Evolutionary conservation across 176 grass and related monocot species (phyloP).

Genomic region (Avena insularis): DNA sequence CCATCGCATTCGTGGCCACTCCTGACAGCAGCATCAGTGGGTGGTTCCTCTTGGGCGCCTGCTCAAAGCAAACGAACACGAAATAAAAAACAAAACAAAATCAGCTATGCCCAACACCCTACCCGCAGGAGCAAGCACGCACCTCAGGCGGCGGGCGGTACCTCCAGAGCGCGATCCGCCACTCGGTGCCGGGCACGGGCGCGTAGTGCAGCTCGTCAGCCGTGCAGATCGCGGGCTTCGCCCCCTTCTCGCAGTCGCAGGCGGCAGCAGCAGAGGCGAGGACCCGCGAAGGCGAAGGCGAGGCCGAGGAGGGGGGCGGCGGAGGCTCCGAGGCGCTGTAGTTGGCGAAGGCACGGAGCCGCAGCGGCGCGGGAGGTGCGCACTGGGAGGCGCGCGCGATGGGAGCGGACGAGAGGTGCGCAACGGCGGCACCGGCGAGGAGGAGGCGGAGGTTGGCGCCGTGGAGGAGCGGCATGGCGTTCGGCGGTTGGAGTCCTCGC

Average conservation of each 20-base stretch:
- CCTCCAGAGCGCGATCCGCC: constrained; percentile 94
- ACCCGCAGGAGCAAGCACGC: constrained; percentile 16
- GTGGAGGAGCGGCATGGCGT: constrained; percentile 59
- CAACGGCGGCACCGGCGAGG: constrained; percentile 61
- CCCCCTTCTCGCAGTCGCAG: constrained; percentile 50
- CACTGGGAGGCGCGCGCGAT: constrained; percentile 17
- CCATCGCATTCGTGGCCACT: constrained; percentile 86
- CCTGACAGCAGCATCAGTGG: constrained; percentile 96
- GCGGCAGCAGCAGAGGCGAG: not conserved
- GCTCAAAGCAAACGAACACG: constrained; percentile 27
- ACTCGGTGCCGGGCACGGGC: constrained; percentile 87
- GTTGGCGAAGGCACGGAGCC: constrained; percentile 47
- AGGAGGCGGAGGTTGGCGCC: constrained; percentile 59
- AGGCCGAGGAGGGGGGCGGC: constrained; percentile 4
- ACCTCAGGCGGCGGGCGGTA: constrained; percentile 86
- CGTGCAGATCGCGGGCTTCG: constrained; percentile 79
- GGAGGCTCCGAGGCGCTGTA: constrained; percentile 38
- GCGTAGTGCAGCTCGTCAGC: constrained; percentile 96
- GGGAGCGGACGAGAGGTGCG: constrained; percentile 38
- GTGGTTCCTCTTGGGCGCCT: constrained; percentile 96
- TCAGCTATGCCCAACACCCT: not conserved
- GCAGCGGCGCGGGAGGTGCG: constrained; percentile 23
- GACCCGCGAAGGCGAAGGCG: constrained; percentile 2
- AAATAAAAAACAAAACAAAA: constrained; percentile 6
- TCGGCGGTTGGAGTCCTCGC: constrained; percentile 35